A percentile compares a stretch with the other conserved stretches of the same genome.
Conservation (phyloP, 768 basidiomycete species). For the Podaxis sp. region DNA sequence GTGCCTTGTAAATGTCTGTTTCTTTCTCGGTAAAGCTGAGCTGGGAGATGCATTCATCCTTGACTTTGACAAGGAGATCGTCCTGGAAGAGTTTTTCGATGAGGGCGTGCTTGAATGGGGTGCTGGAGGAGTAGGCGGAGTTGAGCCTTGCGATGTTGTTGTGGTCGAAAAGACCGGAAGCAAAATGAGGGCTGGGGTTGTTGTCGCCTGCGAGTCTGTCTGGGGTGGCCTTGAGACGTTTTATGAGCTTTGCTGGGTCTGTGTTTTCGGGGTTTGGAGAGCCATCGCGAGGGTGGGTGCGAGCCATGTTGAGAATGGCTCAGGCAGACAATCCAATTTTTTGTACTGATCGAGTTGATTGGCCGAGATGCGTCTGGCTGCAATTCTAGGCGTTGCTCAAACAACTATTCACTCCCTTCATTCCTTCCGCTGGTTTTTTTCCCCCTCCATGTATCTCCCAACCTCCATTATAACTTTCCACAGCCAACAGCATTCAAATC, state of each 20-base stretch:
- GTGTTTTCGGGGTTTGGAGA: conserved; percentile 29
- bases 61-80: conserved; percentile 72
- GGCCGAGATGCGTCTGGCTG: neutral
- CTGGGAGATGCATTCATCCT: conserved; percentile 77
- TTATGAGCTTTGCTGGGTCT: conserved; percentile 14
- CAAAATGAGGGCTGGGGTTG: conserved; percentile 40
- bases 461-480: too few species aligned
- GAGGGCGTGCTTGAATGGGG: conserved; percentile 81
- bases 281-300: conserved; percentile 41
- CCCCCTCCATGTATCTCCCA: too few species aligned
- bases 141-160: conserved; percentile 52
- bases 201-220: conserved; percentile 13
- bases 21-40: conserved; percentile 89
- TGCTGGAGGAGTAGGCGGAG: conserved; percentile 47
- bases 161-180: conserved; percentile 52
- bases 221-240: conserved; percentile 25
- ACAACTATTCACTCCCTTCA: neutral
- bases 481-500: too few species aligned
- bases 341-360: neutral
- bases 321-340: neutral
- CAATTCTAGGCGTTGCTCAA: neutral
- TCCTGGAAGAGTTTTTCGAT: conserved; percentile 82
- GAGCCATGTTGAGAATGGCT: conserved; percentile 29
- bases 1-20: conserved; percentile 94
- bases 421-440: too few species aligned